Evolutionary conservation across 2,329 filamentous ascomycete genomes (phyloP).

Genomic region (Biscogniauxia mediterranea): DNA sequence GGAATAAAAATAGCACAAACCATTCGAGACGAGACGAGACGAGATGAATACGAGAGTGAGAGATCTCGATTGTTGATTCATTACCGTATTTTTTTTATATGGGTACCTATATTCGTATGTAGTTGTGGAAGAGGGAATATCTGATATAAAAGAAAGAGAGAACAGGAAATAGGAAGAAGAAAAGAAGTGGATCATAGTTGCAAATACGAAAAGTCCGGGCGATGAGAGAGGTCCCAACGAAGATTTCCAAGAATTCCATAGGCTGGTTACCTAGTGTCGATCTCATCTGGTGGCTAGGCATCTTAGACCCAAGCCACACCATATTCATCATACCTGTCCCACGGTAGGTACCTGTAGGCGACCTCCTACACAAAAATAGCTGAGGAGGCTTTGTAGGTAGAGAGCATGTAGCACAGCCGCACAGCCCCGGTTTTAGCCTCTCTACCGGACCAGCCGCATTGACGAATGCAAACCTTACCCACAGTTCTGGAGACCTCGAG

Average conservation of each 20-base stretch:
- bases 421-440: background rate
- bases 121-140: too few relatives aligned
- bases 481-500: background rate
- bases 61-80: too few relatives aligned
- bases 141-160: background rate
- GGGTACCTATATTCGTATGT: too few relatives aligned
- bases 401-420: background rate
- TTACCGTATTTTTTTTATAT: too few relatives aligned
- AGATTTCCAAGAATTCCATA: background rate
- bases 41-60: too few relatives aligned
- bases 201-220: background rate
- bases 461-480: background rate
- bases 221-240: background rate
- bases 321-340: background rate
- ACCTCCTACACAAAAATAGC: too few relatives aligned
- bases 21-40: too few relatives aligned
- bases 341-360: background rate
- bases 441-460: background rate
- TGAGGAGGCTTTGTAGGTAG: too few relatives aligned
- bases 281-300: background rate
- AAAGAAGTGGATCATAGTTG: too few relatives aligned
- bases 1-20: too few relatives aligned
- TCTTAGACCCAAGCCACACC: background rate
- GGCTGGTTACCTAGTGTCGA: background rate
- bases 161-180: background rate